Conservation (phyloP, 345 rosid species). For the Dimocarpus longan region DNA sequence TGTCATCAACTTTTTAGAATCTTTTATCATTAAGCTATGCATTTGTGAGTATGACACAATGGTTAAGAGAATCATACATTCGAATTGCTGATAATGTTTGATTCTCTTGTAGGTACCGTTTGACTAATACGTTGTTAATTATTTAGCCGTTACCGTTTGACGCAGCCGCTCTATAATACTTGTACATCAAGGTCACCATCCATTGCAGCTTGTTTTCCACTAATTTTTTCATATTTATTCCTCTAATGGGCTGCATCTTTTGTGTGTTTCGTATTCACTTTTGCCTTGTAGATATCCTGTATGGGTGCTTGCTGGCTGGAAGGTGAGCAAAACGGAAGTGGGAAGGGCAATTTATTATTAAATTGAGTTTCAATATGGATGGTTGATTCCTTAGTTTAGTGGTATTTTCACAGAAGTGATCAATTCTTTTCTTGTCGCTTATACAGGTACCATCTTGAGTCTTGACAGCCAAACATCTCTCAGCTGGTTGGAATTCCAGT, state of each 20-base stretch:
- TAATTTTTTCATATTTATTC: background rate
- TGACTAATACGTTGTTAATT: too few relatives aligned
- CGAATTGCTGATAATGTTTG: background rate
- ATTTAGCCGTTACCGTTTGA: too few relatives aligned
- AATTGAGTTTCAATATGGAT: too few relatives aligned
- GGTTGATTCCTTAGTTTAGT: background rate
- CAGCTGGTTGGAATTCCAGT: conserved; percentile 4
- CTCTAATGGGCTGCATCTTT: too few relatives aligned
- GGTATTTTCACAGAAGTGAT: too few relatives aligned
- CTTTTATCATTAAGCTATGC: background rate
- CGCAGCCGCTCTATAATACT: background rate
- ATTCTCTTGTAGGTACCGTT: too few relatives aligned
- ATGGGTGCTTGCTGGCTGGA: too few relatives aligned
- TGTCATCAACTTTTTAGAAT: too few relatives aligned
- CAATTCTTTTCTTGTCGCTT: background rate
- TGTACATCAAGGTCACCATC: background rate
- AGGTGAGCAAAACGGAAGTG: too few relatives aligned
- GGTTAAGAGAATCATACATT: background rate
- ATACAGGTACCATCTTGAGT: background rate
- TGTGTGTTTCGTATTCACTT: too few relatives aligned
- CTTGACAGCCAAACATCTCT: background rate
- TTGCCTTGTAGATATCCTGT: too few relatives aligned
- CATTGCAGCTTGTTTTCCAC: background rate
- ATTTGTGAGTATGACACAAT: background rate
- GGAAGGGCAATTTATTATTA: background rate